phyloP scores from a whole-genome alignment of 768 basidiomycete species.

The Zangia roseola region DNA sequence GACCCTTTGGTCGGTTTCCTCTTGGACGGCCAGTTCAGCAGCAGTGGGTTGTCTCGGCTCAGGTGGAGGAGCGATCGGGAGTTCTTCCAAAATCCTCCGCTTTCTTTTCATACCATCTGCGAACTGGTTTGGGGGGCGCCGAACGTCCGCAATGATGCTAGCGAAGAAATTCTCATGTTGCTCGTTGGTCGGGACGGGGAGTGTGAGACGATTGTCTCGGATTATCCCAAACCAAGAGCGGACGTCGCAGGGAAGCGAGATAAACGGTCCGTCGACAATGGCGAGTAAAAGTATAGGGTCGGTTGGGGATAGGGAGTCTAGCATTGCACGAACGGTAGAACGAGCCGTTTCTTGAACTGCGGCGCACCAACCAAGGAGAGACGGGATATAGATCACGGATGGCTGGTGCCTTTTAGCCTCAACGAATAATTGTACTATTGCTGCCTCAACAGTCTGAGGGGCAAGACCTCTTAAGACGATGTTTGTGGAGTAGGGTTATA shows the following conservation, averaged over 20 bases:
- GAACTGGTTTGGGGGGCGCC: constrained; percentile 80
- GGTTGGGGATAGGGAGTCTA: constrained; percentile 86
- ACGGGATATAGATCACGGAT: constrained; percentile 92
- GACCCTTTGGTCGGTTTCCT: constrained; percentile 75
- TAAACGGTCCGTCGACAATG: constrained; percentile 75
- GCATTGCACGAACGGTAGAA: constrained; percentile 83
- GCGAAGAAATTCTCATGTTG: constrained; percentile 78
- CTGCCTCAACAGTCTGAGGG: constrained; percentile 80
- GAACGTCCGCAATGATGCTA: constrained; percentile 64
- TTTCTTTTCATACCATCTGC: constrained; percentile 84
- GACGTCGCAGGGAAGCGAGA: constrained; percentile 76
- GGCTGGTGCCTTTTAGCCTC: constrained; percentile 98
- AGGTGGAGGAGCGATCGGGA: constrained; percentile 87
- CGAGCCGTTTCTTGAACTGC: constrained; percentile 83
- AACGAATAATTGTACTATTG: constrained; percentile 90
- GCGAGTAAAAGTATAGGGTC: constrained; percentile 94
- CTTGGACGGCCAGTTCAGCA: constrained; percentile 79
- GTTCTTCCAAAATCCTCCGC: constrained; percentile 79
- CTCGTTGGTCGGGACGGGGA: constrained; percentile 49
- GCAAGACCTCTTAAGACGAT: constrained; percentile 3
- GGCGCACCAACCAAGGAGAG: constrained; percentile 80
- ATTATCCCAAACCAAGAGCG: constrained; percentile 86
- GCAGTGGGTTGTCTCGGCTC: constrained; percentile 81
- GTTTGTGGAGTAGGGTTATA: neutral
- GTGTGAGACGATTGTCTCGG: constrained; percentile 69